Conservation (phyloP, 768 basidiomycete species). For the Macrolepiota fuliginosa region DNA sequence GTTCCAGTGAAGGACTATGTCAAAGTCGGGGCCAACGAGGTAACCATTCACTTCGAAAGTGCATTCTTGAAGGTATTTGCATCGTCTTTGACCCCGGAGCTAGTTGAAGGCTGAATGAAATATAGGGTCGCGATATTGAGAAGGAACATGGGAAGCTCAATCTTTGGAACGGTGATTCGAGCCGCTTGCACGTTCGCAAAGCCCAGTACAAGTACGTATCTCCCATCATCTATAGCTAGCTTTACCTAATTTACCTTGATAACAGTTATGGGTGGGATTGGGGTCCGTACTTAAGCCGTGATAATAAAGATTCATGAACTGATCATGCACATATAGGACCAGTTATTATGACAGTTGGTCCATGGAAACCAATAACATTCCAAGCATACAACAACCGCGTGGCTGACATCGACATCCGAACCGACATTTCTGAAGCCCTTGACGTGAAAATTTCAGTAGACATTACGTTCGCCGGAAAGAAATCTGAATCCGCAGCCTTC, state of each 20-base stretch:
- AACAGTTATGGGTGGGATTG: slow-evolving; percentile 88
- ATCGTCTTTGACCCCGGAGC: background rate
- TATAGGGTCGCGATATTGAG: slow-evolving; percentile 74
- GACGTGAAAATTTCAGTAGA: slow-evolving; percentile 49
- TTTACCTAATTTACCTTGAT: background rate
- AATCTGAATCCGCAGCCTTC: slow-evolving; percentile 41
- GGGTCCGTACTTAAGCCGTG: slow-evolving; percentile 39
- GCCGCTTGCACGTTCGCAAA: slow-evolving; percentile 87
- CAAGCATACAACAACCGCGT: slow-evolving; percentile 68
- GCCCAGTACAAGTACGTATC: slow-evolving; percentile 81
- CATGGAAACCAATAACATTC: slow-evolving; percentile 79
- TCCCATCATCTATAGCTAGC: background rate
- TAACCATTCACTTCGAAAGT: slow-evolving; percentile 70
- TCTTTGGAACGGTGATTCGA: slow-evolving; percentile 91
- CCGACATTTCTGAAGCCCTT: slow-evolving; percentile 51
- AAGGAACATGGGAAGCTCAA: slow-evolving; percentile 55
- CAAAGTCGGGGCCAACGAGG: slow-evolving; percentile 58
- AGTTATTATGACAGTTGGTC: slow-evolving; percentile 81
- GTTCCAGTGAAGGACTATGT: slow-evolving; percentile 54
- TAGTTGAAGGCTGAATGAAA: background rate
- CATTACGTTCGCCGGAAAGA: slow-evolving; percentile 39
- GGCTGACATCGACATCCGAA: slow-evolving; percentile 61
- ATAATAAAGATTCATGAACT: background rate
- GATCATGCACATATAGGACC: slow-evolving; percentile 49
- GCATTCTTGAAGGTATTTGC: slow-evolving; percentile 61